Evolutionary conservation across 2,329 filamentous ascomycete genomes (phyloP), one percentile per base, ranked within the genome.

Genomic region (Tolypocladium nubicola): DNA sequence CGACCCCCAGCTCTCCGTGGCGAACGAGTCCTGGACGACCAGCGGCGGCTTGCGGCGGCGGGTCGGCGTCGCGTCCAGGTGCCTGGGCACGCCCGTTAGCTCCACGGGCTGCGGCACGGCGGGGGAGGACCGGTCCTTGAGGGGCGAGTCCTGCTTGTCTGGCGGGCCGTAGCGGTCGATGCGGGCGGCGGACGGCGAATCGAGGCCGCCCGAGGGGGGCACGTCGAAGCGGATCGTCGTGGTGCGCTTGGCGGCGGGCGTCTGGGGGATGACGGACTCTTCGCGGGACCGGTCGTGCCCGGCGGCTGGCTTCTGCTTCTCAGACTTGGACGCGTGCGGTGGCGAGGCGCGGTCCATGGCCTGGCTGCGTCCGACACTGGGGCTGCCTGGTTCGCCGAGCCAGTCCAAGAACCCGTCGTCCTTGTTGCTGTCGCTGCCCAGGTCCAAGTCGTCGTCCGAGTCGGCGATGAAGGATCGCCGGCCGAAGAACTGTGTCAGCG

Each of bases 1-100:
- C 1, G 71, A 66, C 5, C 57, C 61, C 67, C 65, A 69, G 35
- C 67, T 71, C n/a, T 67, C 67, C 7, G 71, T 71, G 21, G 70
- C 73, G 61, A 71, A 78, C 10, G 77, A 78, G 57, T 80, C 77
- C 54, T 77, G 68, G 23, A 80, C 73, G 2, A 75, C 71, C n/a
- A 74, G 60, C 8, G 71, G 55, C 63, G 66, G 59, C 58, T 58
- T 58, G 39, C 61, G 61, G 9, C 26, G 45, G 45, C 61, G 61
- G 4, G 63, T 62, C 6, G 52, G 59, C 6, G 62, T 35, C 4
- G 61, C 65, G 38, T 63, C 63, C 0, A 62, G 57, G 7, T 61
- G 62, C 11, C 40, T 38, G 9, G 60, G 58, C 43, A 62, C 61
- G 3, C 65, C 67, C 2, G 61, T 57, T 7, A 65, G 55, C 54